Evolutionary conservation across 2,329 filamentous ascomycete species (phyloP), one percentile per base, ranked within the genome.

Genomic region (Diaporthe sp.): DNA sequence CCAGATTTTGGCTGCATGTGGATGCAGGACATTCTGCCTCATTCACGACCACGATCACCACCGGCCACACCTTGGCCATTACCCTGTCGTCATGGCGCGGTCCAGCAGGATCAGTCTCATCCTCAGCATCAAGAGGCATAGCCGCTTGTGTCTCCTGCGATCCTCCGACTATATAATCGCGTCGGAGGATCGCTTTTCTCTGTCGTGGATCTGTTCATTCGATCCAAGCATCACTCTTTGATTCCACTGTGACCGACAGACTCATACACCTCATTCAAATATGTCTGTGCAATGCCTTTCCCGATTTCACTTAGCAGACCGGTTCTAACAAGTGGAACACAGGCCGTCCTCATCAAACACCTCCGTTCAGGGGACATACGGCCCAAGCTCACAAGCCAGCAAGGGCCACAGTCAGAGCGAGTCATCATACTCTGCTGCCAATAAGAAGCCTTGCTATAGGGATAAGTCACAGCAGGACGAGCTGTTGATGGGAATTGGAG

Each of bases 341-440:
- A 67, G 61, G 61, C 61, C 61, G 5, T 67, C 42, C 44, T 67
- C 61, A 15, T 49, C 61, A 9, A 65, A 7, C 42, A 49, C 39
- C 3, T 51, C 61, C 17, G 20, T 10, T 2, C 61, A 67, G 28
- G 61, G 10, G 28, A 67, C 61, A n/a, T 49, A 49, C 9, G 12
- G 28, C 28, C 20, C 20, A 10, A 67, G 44, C 44, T 67, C 61
- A 22, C 28, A 6, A 25, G 20, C 42, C 20, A 49, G 42, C 61
- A 49, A 49, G 17, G 12, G 28, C 42, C 25, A 12, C 17, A 3
- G 28, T 20, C 25, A 67, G 28, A 37, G 44, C 25, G 17, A 49
- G 6, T 10, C 28, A n/a, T 67, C 44, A 10, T 20, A 10, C 1
- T 67, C 61, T 9, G 3, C 9, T 49, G 4, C 25, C 25, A n/a